A percentile compares a stretch with the other conserved stretches of the same genome.
These are phyloP conservation scores for Hanseniaspora osmophila DNA, from an alignment of 805 yeast species.

Conservation along the genomic window DNA sequence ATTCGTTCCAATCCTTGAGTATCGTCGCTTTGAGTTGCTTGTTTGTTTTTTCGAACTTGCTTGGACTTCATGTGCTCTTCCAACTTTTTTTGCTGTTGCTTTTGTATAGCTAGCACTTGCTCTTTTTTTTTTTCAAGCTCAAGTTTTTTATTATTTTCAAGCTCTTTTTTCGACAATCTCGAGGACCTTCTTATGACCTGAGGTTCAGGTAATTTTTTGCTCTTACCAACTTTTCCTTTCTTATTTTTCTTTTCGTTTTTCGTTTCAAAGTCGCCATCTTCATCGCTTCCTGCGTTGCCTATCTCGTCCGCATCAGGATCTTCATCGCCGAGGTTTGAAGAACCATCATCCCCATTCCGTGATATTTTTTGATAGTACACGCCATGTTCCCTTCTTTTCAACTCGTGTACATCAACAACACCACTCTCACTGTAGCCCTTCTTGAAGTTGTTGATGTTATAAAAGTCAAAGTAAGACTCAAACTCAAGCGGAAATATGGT, in stretches of 20 bases:
- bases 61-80: not conserved
- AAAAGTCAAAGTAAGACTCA: conserved; percentile 22
- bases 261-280: not conserved
- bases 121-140: not conserved
- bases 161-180: conserved; percentile 12
- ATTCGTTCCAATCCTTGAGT: conserved; percentile 13
- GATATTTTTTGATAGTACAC: conserved; percentile 15
- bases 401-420: conserved; percentile 16
- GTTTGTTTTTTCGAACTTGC: conserved; percentile 3
- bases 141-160: not conserved
- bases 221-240: not conserved
- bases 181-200: conserved; percentile 15
- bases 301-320: conserved; percentile 3
- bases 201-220: not conserved
- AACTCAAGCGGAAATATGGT: conserved; percentile 18
- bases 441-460: conserved; percentile 15
- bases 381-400: conserved; percentile 17
- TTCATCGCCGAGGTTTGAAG: conserved; percentile 5
- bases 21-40: not conserved
- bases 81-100: conserved; percentile 1
- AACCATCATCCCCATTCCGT: not conserved
- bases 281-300: not conserved
- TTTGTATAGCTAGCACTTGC: not conserved
- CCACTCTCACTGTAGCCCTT: conserved; percentile 23
- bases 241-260: not conserved